phyloP scores from a whole-genome alignment of 2,329 filamentous ascomycete species.

The Macrophomina tecta region DNA sequence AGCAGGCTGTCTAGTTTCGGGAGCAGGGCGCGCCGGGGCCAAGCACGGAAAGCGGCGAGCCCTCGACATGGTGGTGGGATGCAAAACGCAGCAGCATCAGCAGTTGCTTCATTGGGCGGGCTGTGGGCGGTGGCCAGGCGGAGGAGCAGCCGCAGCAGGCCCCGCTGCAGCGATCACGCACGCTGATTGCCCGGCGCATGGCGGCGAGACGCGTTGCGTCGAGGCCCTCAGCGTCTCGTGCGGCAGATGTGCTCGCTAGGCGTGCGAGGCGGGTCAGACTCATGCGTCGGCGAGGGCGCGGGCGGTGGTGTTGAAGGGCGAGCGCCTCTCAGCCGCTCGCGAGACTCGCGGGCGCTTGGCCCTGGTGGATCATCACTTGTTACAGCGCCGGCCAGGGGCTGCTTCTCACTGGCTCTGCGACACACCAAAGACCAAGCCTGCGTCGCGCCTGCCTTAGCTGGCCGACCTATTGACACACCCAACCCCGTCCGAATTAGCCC shows the following conservation, averaged over 20 bases:
- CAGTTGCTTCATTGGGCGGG: constrained; percentile 20
- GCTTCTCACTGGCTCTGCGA: background rate
- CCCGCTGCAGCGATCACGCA: constrained; percentile 9
- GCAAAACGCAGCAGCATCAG: constrained; percentile 2
- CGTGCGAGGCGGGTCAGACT: constrained; percentile 8
- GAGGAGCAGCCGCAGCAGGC: constrained; percentile 6
- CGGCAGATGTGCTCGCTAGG: background rate
- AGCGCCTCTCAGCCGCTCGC: constrained; percentile 11
- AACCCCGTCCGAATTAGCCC: background rate
- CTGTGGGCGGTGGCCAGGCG: constrained; percentile 1
- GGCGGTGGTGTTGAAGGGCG: constrained; percentile 1
- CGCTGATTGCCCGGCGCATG: constrained; percentile 8
- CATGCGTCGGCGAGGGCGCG: background rate
- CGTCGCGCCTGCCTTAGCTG: constrained; percentile 17
- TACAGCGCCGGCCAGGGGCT: constrained; percentile 3
- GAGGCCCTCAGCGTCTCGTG: background rate
- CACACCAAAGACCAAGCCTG: constrained; percentile 5
- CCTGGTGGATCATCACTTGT: constrained; percentile 3
- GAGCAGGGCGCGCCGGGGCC: constrained; percentile 4
- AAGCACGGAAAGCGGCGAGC: constrained; percentile 2
- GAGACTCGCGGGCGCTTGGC: background rate
- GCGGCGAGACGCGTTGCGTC: constrained; percentile 15
- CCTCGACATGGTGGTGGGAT: background rate
- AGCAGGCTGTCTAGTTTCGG: background rate
- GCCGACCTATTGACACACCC: constrained; percentile 18